These are phyloP conservation scores for Tricholoma flavovirens DNA, from an alignment of 768 basidiomycete genomes.

Conservation along the genomic window DNA sequence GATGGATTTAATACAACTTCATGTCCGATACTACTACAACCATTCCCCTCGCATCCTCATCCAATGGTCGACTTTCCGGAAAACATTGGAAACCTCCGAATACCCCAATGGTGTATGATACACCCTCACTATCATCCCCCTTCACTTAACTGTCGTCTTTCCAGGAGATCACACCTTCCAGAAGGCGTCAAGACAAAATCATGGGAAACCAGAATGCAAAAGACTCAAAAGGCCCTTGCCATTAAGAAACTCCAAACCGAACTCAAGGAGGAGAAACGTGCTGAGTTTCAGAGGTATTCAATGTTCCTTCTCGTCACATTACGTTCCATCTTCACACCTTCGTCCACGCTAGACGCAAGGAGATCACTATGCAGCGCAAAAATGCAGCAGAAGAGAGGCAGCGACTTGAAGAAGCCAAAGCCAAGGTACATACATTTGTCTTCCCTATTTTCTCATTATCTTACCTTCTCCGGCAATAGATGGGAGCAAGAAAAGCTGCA, in stretches of 20 bases:
- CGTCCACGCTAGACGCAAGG: slow-evolving; percentile 44
- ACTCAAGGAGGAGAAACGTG: slow-evolving; percentile 70
- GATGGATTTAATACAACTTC: too few species aligned
- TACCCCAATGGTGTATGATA: slow-evolving; percentile 43
- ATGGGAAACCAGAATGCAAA: slow-evolving; percentile 67
- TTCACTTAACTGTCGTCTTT: slow-evolving; percentile 10
- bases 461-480: slow-evolving; percentile 34
- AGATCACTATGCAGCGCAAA: slow-evolving; percentile 66
- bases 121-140: background rate
- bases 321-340: background rate
- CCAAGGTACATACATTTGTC: slow-evolving; percentile 38
- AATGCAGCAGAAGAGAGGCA: slow-evolving; percentile 68
- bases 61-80: slow-evolving; percentile 62
- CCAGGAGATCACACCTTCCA: slow-evolving; percentile 60
- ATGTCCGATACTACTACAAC: background rate
- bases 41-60: slow-evolving; percentile 45
- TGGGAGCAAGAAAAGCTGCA: slow-evolving; percentile 76
- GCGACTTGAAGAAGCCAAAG: slow-evolving; percentile 60
- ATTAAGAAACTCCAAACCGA: slow-evolving; percentile 71
- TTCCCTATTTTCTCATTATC: background rate
- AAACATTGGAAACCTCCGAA: slow-evolving; percentile 61
- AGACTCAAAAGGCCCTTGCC: slow-evolving; percentile 58
- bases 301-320: background rate
- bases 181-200: slow-evolving; percentile 57
- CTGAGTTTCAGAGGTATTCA: slow-evolving; percentile 55